Conservation (phyloP, 495 filamentous ascomycete species). For the Hypomontagnella monticulosa region DNA sequence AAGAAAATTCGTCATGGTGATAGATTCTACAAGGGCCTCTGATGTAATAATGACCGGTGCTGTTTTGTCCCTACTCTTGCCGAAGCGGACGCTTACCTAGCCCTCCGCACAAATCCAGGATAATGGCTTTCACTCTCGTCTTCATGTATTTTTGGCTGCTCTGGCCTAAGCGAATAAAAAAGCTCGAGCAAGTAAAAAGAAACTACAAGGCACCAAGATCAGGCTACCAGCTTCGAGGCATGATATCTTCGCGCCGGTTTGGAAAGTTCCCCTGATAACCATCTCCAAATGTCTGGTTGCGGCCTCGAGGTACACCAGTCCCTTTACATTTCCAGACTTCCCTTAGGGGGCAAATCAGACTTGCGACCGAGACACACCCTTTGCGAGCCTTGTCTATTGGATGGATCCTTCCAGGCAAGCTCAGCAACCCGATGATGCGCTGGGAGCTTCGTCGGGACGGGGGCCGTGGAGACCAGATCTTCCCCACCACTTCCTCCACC, state of each 20-base stretch:
- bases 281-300: slow-evolving; percentile 2
- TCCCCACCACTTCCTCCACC: slow-evolving; percentile 31
- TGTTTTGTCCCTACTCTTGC: neutral
- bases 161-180: no score
- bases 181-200: no score
- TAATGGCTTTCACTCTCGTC: neutral
- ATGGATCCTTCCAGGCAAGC: slow-evolving; percentile 26
- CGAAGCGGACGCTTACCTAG: neutral
- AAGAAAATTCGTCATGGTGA: slow-evolving; percentile 29
- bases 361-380: neutral
- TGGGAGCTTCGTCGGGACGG: slow-evolving; percentile 2
- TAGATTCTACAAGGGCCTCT: slow-evolving; percentile 4
- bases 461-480: slow-evolving; percentile 26
- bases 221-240: no score
- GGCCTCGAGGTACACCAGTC: neutral
- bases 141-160: no score
- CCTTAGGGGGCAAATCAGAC: slow-evolving; percentile 1
- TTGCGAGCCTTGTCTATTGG: neutral
- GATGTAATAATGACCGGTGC: slow-evolving; percentile 40
- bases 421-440: neutral
- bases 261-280: neutral
- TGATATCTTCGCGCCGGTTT: no score
- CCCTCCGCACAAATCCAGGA: no score
- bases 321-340: neutral
- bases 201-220: no score